Percentiles rank a stretch among this genome's conserved stretches.
Evolutionary conservation across 2,329 filamentous ascomycete genomes (phyloP).

Genomic region (Talaromyces albobiverticillius): DNA sequence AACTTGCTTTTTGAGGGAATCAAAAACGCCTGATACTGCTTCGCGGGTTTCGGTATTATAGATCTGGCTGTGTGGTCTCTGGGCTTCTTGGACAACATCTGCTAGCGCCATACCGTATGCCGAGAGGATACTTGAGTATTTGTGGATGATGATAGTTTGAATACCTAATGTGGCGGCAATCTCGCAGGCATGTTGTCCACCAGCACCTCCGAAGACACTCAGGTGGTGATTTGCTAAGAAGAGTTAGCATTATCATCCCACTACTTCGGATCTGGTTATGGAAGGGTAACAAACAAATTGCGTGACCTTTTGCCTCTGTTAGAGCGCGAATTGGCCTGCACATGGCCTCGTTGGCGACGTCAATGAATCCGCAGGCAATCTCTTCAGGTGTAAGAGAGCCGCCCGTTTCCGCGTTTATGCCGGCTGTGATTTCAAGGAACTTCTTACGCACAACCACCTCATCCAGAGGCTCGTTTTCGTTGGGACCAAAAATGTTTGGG

Average conservation of each 20-base stretch:
- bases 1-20: background rate
- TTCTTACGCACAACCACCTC: slow-evolving; percentile 69
- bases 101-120: background rate
- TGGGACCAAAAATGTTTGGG: slow-evolving; percentile 88
- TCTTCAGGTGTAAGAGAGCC: slow-evolving; percentile 70
- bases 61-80: background rate
- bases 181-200: background rate
- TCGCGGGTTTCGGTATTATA: background rate
- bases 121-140: background rate
- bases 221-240: background rate
- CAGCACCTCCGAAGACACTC: background rate
- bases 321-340: background rate
- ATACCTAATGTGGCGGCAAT: background rate
- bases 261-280: background rate
- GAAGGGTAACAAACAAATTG: background rate
- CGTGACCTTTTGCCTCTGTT: background rate
- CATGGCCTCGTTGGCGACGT: background rate
- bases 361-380: slow-evolving; percentile 53
- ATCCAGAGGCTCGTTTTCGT: slow-evolving; percentile 80
- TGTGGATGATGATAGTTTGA: background rate
- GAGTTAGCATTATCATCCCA: background rate
- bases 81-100: background rate
- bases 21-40: background rate
- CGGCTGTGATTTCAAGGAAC: slow-evolving; percentile 70
- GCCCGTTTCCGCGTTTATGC: slow-evolving; percentile 70